Conservation (phyloP, 2,329 filamentous ascomycete genomes). For the Lachnellula subtilissima region DNA sequence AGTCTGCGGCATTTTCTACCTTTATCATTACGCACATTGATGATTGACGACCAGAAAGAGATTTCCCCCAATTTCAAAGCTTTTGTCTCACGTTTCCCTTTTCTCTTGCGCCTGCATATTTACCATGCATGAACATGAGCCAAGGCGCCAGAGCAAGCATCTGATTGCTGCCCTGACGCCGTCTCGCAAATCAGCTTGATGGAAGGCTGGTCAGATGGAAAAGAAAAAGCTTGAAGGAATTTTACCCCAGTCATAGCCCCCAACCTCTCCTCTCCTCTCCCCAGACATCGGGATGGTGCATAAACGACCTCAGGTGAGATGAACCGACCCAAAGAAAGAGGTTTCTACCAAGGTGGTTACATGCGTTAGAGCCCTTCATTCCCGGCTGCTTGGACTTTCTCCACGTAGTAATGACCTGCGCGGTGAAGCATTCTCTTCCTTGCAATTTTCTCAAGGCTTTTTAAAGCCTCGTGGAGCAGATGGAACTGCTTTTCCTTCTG, state of each 20-base stretch:
- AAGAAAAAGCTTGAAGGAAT: constrained; percentile 17
- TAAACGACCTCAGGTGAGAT: background rate
- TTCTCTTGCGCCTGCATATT: constrained; percentile 16
- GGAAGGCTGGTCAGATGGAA: constrained; percentile 18
- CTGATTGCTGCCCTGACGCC: constrained; percentile 13
- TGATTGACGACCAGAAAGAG: background rate
- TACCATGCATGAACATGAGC: constrained; percentile 6
- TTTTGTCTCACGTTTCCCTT: constrained; percentile 18
- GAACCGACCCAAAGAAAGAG: constrained; percentile 3
- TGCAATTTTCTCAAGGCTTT: background rate
- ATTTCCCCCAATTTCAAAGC: constrained; percentile 1
- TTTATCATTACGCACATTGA: background rate
- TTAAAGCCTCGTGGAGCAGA: background rate
- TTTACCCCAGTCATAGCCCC: constrained; percentile 20
- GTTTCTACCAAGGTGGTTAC: constrained; percentile 10
- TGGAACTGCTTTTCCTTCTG: background rate
- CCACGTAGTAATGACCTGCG: background rate
- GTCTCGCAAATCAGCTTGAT: constrained; percentile 16
- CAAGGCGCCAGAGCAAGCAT: constrained; percentile 12
- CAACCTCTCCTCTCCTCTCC: constrained; percentile 9
- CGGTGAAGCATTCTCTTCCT: background rate
- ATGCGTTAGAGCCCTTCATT: background rate
- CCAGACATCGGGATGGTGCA: constrained; percentile 2
- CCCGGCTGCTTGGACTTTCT: background rate
- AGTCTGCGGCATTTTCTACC: background rate